Percentiles rank a stretch among this genome's conserved stretches.
phyloP scores from a whole-genome alignment of 768 basidiomycete genomes.

The Phlebiopsis gigantea region DNA sequence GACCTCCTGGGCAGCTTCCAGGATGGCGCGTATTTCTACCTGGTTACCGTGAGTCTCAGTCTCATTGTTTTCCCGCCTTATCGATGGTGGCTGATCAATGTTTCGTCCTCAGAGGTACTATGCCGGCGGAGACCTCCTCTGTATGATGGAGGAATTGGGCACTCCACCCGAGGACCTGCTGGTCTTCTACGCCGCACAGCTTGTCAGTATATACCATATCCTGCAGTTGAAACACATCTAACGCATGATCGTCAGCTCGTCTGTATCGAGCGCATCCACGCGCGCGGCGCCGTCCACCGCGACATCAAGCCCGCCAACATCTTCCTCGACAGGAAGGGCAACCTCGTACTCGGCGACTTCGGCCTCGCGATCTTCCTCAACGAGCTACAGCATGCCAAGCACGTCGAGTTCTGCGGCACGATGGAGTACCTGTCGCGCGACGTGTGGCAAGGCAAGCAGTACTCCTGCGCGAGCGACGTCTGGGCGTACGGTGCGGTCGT shows the following conservation, averaged over 20 bases:
- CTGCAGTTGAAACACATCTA: too few species aligned
- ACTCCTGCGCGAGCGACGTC: conserved; percentile 3
- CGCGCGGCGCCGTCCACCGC: conserved; percentile 10
- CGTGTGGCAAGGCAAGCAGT: neutral
- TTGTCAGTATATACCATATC: neutral
- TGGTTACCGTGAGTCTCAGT: conserved; percentile 4
- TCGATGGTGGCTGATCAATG: neutral
- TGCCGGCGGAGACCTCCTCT: neutral
- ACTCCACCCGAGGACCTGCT: neutral
- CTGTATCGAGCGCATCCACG: conserved; percentile 5
- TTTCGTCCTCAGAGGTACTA: conserved; percentile 1
- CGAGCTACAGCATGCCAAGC: neutral
- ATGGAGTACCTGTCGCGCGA: conserved; percentile 7
- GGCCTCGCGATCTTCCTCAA: conserved; percentile 5
- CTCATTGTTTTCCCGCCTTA: too few species aligned
- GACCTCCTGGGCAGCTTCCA: conserved; percentile 7
- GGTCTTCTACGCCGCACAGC: conserved; percentile 1
- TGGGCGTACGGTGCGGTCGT: conserved; percentile 3
- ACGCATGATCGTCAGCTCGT: neutral
- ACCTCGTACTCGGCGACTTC: conserved; percentile 10
- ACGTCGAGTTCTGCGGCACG: neutral
- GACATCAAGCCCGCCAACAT: conserved; percentile 15
- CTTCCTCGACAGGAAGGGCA: conserved; percentile 7
- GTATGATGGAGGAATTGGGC: neutral
- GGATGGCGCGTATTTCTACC: conserved; percentile 2